phyloP scores from a whole-genome alignment of 2,329 filamentous ascomycete species.

The Colletotrichum neosansevieriae region DNA sequence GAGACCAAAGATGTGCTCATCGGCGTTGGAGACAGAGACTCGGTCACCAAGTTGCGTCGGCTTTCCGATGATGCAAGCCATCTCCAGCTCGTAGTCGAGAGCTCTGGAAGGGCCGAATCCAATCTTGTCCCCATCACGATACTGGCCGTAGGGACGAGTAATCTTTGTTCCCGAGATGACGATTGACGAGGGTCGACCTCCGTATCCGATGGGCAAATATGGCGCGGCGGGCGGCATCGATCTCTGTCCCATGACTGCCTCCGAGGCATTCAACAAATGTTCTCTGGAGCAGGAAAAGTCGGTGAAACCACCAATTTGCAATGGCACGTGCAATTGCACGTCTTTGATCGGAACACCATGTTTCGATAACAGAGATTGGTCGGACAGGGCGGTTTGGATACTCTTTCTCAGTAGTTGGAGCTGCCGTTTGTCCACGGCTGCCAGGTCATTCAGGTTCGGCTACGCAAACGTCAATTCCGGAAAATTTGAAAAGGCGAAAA shows the following conservation, averaged over 20 bases:
- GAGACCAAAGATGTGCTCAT: slow-evolving; percentile 72
- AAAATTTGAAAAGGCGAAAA: slow-evolving; percentile 33
- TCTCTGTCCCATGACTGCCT: slow-evolving; percentile 53
- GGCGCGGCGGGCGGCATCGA: slow-evolving; percentile 59
- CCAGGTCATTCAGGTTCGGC: slow-evolving; percentile 61
- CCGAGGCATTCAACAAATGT: slow-evolving; percentile 63
- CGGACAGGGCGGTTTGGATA: slow-evolving; percentile 51
- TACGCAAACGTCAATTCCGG: slow-evolving; percentile 47
- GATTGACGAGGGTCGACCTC: slow-evolving; percentile 66
- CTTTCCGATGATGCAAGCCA: slow-evolving; percentile 60
- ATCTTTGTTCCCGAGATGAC: slow-evolving; percentile 62
- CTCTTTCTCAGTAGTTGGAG: slow-evolving; percentile 55
- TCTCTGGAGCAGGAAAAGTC: slow-evolving; percentile 68
- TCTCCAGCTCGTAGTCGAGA: slow-evolving; percentile 59
- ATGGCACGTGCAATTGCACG: slow-evolving; percentile 62
- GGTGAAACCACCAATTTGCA: slow-evolving; percentile 65
- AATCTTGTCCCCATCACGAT: slow-evolving; percentile 39
- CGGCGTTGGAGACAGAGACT: slow-evolving; percentile 59
- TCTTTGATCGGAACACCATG: slow-evolving; percentile 36
- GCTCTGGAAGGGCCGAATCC: slow-evolving; percentile 48
- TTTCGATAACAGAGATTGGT: slow-evolving; percentile 4
- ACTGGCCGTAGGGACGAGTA: slow-evolving; percentile 60
- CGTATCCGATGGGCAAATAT: slow-evolving; percentile 65
- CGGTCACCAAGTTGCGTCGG: slow-evolving; percentile 50
- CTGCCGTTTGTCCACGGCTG: slow-evolving; percentile 54